Percentiles rank a stretch among this genome's conserved stretches.
Evolutionary conservation across 1,139 yeast species (phyloP).

Genomic region (Lodderomyces theae): DNA sequence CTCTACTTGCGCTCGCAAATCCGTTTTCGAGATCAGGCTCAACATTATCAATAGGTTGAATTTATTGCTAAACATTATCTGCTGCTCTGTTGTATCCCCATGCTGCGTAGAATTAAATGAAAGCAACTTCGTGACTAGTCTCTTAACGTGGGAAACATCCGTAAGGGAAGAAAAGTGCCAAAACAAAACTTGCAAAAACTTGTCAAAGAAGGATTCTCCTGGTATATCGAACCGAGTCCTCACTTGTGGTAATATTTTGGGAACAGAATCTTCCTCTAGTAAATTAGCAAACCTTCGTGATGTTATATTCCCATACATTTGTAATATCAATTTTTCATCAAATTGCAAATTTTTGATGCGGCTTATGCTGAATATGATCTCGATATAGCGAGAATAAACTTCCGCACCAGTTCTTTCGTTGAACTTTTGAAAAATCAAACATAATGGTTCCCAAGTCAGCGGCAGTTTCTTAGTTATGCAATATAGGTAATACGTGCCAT

Average conservation of each 20-base stretch:
- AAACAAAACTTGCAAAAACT: constrained; percentile 37
- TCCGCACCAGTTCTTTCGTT: constrained; percentile 7
- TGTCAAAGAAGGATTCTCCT: constrained; percentile 33
- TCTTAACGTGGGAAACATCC: constrained; percentile 26
- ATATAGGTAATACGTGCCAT: constrained; percentile 16
- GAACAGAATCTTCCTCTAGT: constrained; percentile 29
- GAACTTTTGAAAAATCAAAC: constrained; percentile 9
- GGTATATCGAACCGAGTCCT: constrained; percentile 34
- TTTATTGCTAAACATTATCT: constrained; percentile 36
- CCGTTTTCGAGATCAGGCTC: constrained; percentile 34
- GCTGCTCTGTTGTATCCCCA: constrained; percentile 23
- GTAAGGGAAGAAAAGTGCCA: constrained; percentile 32
- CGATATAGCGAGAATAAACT: constrained; percentile 28
- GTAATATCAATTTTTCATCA: constrained; percentile 33
- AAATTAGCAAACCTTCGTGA: constrained; percentile 38
- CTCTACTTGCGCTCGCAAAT: constrained; percentile 29
- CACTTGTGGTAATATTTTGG: constrained; percentile 26
- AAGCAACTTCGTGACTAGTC: constrained; percentile 36
- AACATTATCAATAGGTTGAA: constrained; percentile 36
- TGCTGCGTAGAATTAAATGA: constrained; percentile 38
- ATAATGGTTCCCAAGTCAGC: constrained; percentile 13
- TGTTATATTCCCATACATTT: constrained; percentile 31
- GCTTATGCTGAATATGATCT: constrained; percentile 27
- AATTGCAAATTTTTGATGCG: constrained; percentile 35
- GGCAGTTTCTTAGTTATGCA: constrained; percentile 5